Evolutionary conservation across 2,329 filamentous ascomycete genomes (phyloP).

Genomic region (Pseudogymnoascus pannorum): DNA sequence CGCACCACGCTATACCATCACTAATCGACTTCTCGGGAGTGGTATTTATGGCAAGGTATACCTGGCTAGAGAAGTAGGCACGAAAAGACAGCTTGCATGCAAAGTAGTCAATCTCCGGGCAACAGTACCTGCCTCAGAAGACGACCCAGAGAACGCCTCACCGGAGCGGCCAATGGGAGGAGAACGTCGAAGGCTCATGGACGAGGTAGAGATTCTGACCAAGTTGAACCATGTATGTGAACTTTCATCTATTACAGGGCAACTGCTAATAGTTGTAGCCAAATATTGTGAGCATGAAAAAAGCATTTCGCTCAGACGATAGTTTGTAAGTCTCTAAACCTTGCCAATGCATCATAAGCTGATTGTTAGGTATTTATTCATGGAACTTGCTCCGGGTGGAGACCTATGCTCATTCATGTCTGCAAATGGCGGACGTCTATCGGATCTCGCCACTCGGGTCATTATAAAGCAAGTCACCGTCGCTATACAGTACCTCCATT

Average conservation of each 20-base stretch:
- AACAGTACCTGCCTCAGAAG: neutral
- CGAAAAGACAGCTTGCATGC: slow-evolving; percentile 57
- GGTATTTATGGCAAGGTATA: slow-evolving; percentile 49
- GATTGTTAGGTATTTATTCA: slow-evolving; percentile 44
- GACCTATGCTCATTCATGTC: slow-evolving; percentile 28
- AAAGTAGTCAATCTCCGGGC: slow-evolving; percentile 51
- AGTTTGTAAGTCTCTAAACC: slow-evolving; percentile 34
- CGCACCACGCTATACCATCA: slow-evolving; percentile 40
- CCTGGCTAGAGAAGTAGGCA: slow-evolving; percentile 44
- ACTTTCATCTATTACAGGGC: neutral
- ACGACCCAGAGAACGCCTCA: neutral
- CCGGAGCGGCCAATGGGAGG: neutral
- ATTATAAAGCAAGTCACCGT: slow-evolving; percentile 27
- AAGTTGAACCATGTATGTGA: slow-evolving; percentile 46
- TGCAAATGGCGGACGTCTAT: slow-evolving; percentile 18
- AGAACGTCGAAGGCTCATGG: slow-evolving; percentile 33
- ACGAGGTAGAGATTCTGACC: slow-evolving; percentile 46
- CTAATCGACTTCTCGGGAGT: slow-evolving; percentile 42
- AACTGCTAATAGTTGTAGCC: slow-evolving; percentile 34
- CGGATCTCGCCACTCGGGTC: slow-evolving; percentile 22
- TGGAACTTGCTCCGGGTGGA: slow-evolving; percentile 46
- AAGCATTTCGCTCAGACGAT: slow-evolving; percentile 42
- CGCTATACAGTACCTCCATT: slow-evolving; percentile 26
- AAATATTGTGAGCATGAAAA: slow-evolving; percentile 45
- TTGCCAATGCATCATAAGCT: slow-evolving; percentile 5